phyloP scores from a whole-genome alignment of 768 basidiomycete species.

The Boletus speciosus region DNA sequence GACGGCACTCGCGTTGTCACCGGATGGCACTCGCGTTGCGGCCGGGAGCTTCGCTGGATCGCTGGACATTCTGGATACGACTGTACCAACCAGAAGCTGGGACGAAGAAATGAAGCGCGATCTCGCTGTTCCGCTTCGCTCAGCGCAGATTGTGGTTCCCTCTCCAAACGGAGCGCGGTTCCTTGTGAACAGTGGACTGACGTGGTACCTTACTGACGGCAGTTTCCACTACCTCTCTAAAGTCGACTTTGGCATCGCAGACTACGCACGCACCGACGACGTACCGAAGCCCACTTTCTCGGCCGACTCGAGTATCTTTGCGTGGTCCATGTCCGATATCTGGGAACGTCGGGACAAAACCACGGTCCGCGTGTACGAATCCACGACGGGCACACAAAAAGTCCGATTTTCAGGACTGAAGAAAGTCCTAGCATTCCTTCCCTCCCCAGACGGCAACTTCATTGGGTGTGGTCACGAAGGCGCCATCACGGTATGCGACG shows the following conservation, averaged over 20 bases:
- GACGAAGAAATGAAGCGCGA: conserved; percentile 2
- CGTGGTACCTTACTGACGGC: conserved; percentile 4
- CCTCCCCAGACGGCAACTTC: background rate
- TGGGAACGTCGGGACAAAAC: background rate
- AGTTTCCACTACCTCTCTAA: background rate
- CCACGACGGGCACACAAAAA: conserved; percentile 1
- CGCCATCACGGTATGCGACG: conserved; percentile 1
- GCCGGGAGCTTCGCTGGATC: conserved; percentile 5
- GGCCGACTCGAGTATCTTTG: conserved; percentile 4
- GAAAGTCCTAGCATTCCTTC: conserved; percentile 2
- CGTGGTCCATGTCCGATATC: conserved; percentile 3
- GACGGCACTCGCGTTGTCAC: conserved; percentile 15
- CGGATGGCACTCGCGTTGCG: conserved; percentile 13
- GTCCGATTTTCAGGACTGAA: conserved; percentile 4
- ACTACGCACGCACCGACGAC: background rate
- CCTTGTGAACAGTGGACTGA: background rate
- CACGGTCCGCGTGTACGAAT: conserved; percentile 5
- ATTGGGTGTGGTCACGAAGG: conserved; percentile 13
- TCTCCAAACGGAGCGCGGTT: conserved; percentile 11
- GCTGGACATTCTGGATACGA: conserved; percentile 8
- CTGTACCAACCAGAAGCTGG: conserved; percentile 6
- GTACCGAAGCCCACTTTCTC: conserved; percentile 1
- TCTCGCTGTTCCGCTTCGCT: background rate
- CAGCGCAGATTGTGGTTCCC: background rate
- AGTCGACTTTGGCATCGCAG: conserved; percentile 7